Base-by-base conservation (phyloP, 768 basidiomycete species). In the Lentinula raphanica region DNA sequence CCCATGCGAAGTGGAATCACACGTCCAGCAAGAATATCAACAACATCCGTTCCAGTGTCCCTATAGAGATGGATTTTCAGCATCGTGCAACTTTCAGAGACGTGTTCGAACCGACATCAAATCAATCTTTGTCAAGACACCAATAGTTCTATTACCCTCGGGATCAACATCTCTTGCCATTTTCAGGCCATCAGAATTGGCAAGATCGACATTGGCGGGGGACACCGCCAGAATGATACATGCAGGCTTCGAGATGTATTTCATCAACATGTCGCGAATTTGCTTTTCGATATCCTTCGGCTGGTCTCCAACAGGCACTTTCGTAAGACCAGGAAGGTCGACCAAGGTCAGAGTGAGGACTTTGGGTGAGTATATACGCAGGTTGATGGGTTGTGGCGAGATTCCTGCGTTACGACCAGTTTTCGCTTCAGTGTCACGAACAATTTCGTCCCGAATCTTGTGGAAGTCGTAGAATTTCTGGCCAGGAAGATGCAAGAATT, bases 401-500 rank as follows among this genome's bases (percentile, higher is more conserved):
- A 98, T 98, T 59, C 97, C 96, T 40, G 96, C 95, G 69, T 99
- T 99, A 72, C 90, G 91, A 59, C 97, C 97, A 0, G 97, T 99
- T 82, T 98, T 98, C 59, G 92, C 91, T 69, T 98, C 97, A 1
- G 97, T 99, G 71, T 99, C 97, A 62, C 87, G 86, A 29, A 98
- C 82, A 63, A 99, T 99, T 74, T 99, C 97, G 39, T 89, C 92
- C 58, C 96, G 81, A 69, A 98, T 97, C 80, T 97, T 95, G 73
- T 86, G 80, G 76, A 99, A 99, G 76, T 99, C 96, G 71, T 88
- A 92, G 74, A 98, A 95, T 75, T 98, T 99, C 77, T 98, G 91
- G 59, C 91, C 90, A 0, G 96, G 97, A 38, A 98, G 82, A 66
- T 94, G 94, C 29, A 98, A 79, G 81, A 99, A 99, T 74, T 99